Evolutionary conservation across 2,329 filamentous ascomycete species (phyloP).

Genomic region (Paracamarosporium sp.): DNA sequence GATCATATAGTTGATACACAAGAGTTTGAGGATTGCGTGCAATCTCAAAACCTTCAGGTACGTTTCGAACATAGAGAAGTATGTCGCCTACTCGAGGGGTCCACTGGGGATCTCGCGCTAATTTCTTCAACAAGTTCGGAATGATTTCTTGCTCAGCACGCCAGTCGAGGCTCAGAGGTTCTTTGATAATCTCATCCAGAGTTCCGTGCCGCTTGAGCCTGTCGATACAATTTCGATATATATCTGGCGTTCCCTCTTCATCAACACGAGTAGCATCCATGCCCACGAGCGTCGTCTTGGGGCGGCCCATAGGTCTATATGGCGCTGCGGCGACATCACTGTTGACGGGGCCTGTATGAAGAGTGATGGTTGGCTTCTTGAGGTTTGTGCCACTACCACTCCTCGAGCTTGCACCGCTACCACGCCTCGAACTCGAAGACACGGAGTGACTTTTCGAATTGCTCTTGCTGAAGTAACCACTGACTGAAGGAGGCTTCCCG

Average conservation of each 20-base stretch:
- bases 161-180: slow-evolving; percentile 64
- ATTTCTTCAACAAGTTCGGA: slow-evolving; percentile 48
- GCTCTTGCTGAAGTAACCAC: slow-evolving; percentile 13
- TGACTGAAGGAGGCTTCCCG: neutral
- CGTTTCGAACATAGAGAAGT: slow-evolving; percentile 58
- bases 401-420: neutral
- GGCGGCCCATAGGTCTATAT: slow-evolving; percentile 21
- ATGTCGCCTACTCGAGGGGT: slow-evolving; percentile 63
- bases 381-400: slow-evolving; percentile 1
- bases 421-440: neutral
- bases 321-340: neutral
- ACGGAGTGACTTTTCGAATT: slow-evolving; percentile 8
- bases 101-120: slow-evolving; percentile 56
- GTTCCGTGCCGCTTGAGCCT: slow-evolving; percentile 51
- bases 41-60: slow-evolving; percentile 37
- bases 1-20: slow-evolving; percentile 32
- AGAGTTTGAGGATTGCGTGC: slow-evolving; percentile 29
- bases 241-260: slow-evolving; percentile 61
- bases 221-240: slow-evolving; percentile 58
- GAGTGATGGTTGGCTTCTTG: neutral
- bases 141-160: slow-evolving; percentile 56
- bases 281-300: slow-evolving; percentile 25
- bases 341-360: neutral
- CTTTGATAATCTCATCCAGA: slow-evolving; percentile 55
- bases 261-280: slow-evolving; percentile 46